Percentiles rank a stretch among this genome's conserved stretches.
Evolutionary conservation across 768 basidiomycete genomes (phyloP).

Genomic region (Lentinula sp.): DNA sequence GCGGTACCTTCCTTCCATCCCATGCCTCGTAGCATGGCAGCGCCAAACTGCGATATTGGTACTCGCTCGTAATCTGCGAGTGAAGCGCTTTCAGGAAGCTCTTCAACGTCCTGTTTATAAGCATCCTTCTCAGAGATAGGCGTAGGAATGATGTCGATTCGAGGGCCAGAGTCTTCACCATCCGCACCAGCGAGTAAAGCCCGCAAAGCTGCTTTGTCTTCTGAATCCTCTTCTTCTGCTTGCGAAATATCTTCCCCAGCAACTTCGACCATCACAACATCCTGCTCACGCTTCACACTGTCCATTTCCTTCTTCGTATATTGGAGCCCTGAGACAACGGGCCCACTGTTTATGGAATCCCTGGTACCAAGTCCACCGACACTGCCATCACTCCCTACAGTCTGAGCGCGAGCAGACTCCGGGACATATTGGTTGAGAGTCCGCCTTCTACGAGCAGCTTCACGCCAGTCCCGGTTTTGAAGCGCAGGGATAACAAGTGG

Average conservation of each 20-base stretch:
- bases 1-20: slow-evolving; percentile 86
- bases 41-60: slow-evolving; percentile 89
- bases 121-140: slow-evolving; percentile 77
- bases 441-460: slow-evolving; percentile 63
- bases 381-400: slow-evolving; percentile 58
- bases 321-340: slow-evolving; percentile 65
- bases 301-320: slow-evolving; percentile 28
- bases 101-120: slow-evolving; percentile 74
- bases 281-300: slow-evolving; percentile 13
- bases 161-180: slow-evolving; percentile 31
- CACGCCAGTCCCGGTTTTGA: slow-evolving; percentile 89
- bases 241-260: slow-evolving; percentile 26
- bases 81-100: slow-evolving; percentile 71
- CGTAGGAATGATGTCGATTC: slow-evolving; percentile 60
- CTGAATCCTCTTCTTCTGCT: slow-evolving; percentile 41
- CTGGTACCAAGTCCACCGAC: slow-evolving; percentile 72
- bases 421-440: slow-evolving; percentile 57
- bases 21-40: slow-evolving; percentile 92
- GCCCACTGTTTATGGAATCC: slow-evolving; percentile 74
- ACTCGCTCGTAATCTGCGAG: slow-evolving; percentile 86
- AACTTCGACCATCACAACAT: slow-evolving; percentile 21
- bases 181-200: slow-evolving; percentile 62
- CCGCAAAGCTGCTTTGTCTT: slow-evolving; percentile 77
- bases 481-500: slow-evolving; percentile 84
- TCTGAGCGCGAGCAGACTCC: slow-evolving; percentile 44